Evolutionary conservation across 306 rosid genomes (phyloP), one percentile per base, ranked within the genome.

Genomic region (Trifolium dubium): DNA sequence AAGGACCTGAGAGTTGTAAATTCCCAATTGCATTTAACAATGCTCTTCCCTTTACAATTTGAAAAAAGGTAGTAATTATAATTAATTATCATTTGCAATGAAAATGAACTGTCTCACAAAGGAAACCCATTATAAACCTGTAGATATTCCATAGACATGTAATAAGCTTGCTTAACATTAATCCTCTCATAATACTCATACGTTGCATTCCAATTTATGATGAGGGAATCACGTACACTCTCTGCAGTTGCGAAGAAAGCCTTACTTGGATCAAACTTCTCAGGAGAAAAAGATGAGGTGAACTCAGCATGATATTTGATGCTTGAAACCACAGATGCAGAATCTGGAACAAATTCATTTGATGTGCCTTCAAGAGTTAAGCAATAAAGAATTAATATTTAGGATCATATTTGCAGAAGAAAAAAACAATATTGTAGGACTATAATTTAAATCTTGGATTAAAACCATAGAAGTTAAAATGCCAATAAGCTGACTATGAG

Each of bases 131-230:
- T 40, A 81, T 81, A 47, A 79, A 94, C 98, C 98, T 94, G 98
- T 44, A 94, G 89, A 82, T 83, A 94, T 50, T 94, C 98, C 98
- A 94, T 94, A 14, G 98, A 91, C 90, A 94, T 79, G 82, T 94
- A 94, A 77, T 91, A 91, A 28, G 98, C 98, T 82, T 89, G 97
- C 85, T 94, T 94, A 61, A 81, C 89, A 71, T 91, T 88, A 76
- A 84, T 50, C 72, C 55, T 83, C 59, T 91, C 96, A 67, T 88
- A 86, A 66, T 79, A 83, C 8, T 79, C 81, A 74, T 85, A 84
- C 11, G 97, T 94, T 18, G 84, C 87, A 77, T 94, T 91, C 97
- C 97, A 91, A 80, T 94, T 94, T 74, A 89, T 83, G 70, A 89
- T 85, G 43, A 94, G 98, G 31, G 87, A 65, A 79, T 91, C 96